Base-by-base conservation (phyloP, 2,329 filamentous ascomycete genomes). In the Aspergillus pseudoterreus region DNA sequence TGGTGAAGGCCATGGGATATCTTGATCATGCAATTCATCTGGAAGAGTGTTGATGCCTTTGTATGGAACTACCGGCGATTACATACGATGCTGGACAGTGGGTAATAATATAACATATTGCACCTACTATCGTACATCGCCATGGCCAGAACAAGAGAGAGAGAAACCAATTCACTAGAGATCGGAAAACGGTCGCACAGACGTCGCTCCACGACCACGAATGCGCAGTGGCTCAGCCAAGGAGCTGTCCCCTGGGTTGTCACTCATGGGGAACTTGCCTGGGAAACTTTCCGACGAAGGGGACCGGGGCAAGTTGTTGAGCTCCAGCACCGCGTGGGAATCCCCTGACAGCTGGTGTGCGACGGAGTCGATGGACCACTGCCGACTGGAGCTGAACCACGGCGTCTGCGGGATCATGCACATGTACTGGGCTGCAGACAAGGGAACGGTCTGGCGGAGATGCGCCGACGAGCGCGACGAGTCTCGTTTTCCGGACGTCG, bases 1-100 rank as follows among this genome's bases (percentile, higher is more conserved):
- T 90, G 63, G 75, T 85, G 2, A 74, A 65, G 57, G 73, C 63
- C 4, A 70, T 71, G 67, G 68, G 69, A 14, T 66, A 68, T 56
- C 45, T 49, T 15, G 63, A 65, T 43, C 67, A 71, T 60, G 60
- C 62, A 43, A 67, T 71, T 49, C 61, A 62, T 51, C 47, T 52
- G 47, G 64, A 64, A 51, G 50, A 51, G 49, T 57, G 32, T 49
- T 32, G 36, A 33, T 57, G 41, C 53, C 4, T 6, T 22, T 27
- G 11, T 10, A 17, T 11, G 8, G 27, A 30, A 30, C 27, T 30
- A 30, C 27, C 27, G 27, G 3, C 27, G 27, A 30, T 11, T 30
- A 30, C 27, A 30, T 30, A 30, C 27, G 27, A 30, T 30, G 27
- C 3, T 9, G 27, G 8, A 30, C 1, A 11, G 27, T 30, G 27